These are phyloP conservation scores for Crithidia thermophila DNA, from an alignment of 208 protist genomes.

Conservation along the genomic window DNA sequence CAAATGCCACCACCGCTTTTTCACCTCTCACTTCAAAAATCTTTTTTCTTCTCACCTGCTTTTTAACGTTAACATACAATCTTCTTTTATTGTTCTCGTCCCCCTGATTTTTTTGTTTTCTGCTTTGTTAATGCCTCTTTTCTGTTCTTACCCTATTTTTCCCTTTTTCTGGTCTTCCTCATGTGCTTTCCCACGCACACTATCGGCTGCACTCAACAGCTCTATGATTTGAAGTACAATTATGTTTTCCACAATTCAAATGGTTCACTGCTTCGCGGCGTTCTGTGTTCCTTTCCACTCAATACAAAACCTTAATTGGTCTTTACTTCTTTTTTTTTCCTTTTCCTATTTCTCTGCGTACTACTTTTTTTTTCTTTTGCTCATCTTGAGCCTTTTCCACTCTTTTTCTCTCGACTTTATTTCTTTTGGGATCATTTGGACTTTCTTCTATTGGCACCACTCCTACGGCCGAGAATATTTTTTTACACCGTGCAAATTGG, in stretches of 20 bases:
- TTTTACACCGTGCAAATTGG: too few relatives aligned
- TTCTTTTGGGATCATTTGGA: too few relatives aligned
- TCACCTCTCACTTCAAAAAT: too few relatives aligned
- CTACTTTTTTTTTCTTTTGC: neutral
- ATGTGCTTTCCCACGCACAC: neutral
- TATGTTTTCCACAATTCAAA: neutral
- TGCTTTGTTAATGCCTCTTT: neutral
- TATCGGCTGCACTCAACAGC: too few relatives aligned
- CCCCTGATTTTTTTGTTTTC: constrained; percentile 12
- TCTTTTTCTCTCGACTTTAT: neutral
- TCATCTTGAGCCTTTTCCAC: neutral
- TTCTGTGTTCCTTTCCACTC: neutral
- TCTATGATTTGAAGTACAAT: neutral
- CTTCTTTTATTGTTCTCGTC: neutral
- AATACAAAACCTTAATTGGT: too few relatives aligned
- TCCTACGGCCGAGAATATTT: too few relatives aligned
- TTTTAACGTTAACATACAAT: neutral
- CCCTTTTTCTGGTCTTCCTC: neutral
- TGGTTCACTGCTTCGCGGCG: too few relatives aligned
- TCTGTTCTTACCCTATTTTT: constrained; percentile 3
- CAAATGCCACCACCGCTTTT: too few relatives aligned
- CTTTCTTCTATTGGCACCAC: too few relatives aligned
- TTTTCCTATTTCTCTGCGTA: neutral
- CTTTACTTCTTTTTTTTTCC: neutral
- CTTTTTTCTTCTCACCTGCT: neutral